Base-by-base conservation (phyloP, 2,329 filamentous ascomycete genomes). In the Penicillium sp. region DNA sequence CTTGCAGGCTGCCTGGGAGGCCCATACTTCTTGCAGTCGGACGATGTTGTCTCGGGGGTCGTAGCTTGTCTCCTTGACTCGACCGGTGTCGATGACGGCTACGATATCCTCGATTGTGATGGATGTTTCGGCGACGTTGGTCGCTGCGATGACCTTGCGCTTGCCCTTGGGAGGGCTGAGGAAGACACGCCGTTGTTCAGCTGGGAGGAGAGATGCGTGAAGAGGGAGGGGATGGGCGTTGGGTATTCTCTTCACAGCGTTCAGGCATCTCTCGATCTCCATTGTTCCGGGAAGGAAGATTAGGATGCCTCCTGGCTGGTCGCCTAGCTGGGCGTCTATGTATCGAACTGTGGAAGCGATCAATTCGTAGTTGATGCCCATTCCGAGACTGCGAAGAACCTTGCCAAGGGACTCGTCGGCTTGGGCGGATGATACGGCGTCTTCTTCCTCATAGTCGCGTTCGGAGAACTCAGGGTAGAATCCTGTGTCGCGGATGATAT, bases 71-170 rank as follows among this genome's bases (percentile, higher is more conserved):
- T 98, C 91, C 65, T 98, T 98, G 52, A 98, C 93, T 46, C 88
- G 84, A 24, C 93, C 93, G 10, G 86, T 93, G 66, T 98, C 93
- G 55, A 98, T 91, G 40, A 98, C 93, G 2, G 88, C 91, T 2
- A 97, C 87, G 46, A 98, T 87, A 64, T 98, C 93, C 64, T 96
- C 90, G 53, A 98, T 98, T 0, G 93, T 98, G 66, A 98, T 97
- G 2, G 93, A 97, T 0, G 93, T 98, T 68, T 98, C 93, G 2
- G 93, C 93, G 2, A 98, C 91, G 62, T 98, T 98, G 39, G 93
- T 98, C 1, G 93, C 88, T 6, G 91, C 87, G 29, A 98, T 87
- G 10, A 98, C 81, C 70, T 98, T 98, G 32, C 93, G 80, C 69
- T 88, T 90, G 0, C 89, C 89, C 3, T 72, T 67, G 0, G 91